Base-by-base conservation (phyloP, 805 yeast genomes). In the Candida verbasci region DNA sequence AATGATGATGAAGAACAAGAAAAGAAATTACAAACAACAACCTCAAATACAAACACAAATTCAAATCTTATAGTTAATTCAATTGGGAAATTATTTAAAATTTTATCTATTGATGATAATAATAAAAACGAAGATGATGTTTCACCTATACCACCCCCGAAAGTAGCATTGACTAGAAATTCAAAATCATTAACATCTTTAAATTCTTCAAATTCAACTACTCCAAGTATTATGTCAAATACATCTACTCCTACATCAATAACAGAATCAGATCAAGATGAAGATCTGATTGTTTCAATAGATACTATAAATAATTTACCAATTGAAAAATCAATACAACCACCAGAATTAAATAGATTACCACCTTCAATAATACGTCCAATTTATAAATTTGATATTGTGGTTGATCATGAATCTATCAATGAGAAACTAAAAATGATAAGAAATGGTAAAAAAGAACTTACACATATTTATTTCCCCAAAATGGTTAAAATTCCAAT, bases 311-410 rank as follows among this genome's bases (percentile, higher is more conserved):
- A 34, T 20, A n/a, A 16, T 10, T 18, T 9, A 31, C 23, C 12
- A 11, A 24, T 9, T 25, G 14, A 26, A 17, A n/a, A 25, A 15
- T 38, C 40, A 29, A 39, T 40, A n/a, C 54, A 51, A 26, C 65
- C 65, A 5, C 63, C 65, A 0, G 69, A 64, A 36, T 43, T 77
- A 24, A 53, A 58, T 29, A 55, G 52, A 30, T 47, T 63, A 6
- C 65, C 72, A 0, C 76, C 79, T 3, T 73, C 69, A 18, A 55
- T 72, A 8, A 51, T 60, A 20, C 49, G 73, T 26, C 78, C 76
- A n/a, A 45, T 60, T 17, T 70, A 59, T 49, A 70, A 59, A 45
- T 74, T 72, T 49, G 75, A 72, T 25, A 49, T 75, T 24, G 57
- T 64, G 3, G 49, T 67, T 37, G 70, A 71, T 38, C 69, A 67